Evolutionary conservation across 495 filamentous ascomycete genomes (phyloP), one percentile per base, ranked within the genome.

Genomic region (Parathielavia appendiculata): DNA sequence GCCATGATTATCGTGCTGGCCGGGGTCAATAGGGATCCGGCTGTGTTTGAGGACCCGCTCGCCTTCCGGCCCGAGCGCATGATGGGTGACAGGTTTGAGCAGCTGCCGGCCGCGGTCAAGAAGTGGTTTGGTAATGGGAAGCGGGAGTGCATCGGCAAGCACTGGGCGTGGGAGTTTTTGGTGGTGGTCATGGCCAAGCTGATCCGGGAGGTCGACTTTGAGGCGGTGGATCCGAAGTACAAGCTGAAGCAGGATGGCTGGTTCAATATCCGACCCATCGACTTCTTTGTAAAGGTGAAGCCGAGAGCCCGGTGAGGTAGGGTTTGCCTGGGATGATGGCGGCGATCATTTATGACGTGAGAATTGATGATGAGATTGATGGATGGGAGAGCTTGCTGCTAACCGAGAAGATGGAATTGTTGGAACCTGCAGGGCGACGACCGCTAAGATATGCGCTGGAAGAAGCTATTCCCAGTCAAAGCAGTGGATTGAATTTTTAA

Each of bases 71-170:
- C 86, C 0, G 85, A 87, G 70, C 72, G 86, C 10, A 87, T 88
- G 84, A 68, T 85, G 32, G 83, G 85, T 56, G 79, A 82, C 43
- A 62, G 76, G 12, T 87, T 87, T 59, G 76, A 83, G 26, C 75
- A 72, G 26, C 61, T 86, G 51, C 83, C 82, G 9, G 66, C 70
- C 16, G 80, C 78, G 19, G 81, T 82, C 5, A 87, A 85, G 82
- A 86, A 86, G 69, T 79, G 75, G 68, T 90, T 87, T 54, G 87
- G 87, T 2, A 88, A 88, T 58, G 87, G 86, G 14, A 81, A 81
- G 73, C 65, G 86, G 47, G 81, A 74, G 50, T 89, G 86, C 57
- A 85, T 88, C 51, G 86, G 85, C 16, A 78, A 82, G 47, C 73
- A 83, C n/a, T 87, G 86, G 71, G 85, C 86, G 0, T 83, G 79